Evolutionary conservation across 139 green algal species (phyloP), one percentile per base, ranked within the genome.

Genomic region (Volvox reticuliferus): DNA sequence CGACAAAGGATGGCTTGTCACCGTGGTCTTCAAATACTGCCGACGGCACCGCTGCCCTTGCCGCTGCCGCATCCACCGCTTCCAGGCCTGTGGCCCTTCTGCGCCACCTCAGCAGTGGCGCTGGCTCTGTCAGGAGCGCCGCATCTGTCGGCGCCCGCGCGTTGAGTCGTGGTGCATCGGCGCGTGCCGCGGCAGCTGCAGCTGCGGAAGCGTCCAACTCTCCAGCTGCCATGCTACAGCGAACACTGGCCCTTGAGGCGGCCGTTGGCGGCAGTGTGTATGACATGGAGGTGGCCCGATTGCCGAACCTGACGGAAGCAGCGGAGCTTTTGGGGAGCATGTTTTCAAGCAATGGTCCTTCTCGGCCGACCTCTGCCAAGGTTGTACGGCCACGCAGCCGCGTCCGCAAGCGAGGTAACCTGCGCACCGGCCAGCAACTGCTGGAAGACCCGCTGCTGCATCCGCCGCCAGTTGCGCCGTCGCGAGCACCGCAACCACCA

Each of bases 371-470:
- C 30, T 80, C 67, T 0, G 69, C 69, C 26, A 62, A 30, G 36
- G 36, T 55, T 1, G 50, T 75, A 3, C 73, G 50, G 22, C 50
- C 73, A 24, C n/a, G 50, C 50, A 76, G 61, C 87, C 26, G 87
- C 24, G 12, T 26, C 0, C 87, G 87, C 62, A 86, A 86, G 76
- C 87, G 82, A 32, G 82, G 79, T 21, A 92, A 92, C 89, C 73
- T 92, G 81, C 89, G 89, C 18, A 92, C 89, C 0, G 89, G 89
- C 12, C 18, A 33, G 19, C 88, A 92, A 68, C 20, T 63, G 67
- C 67, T 92, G 22, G 50, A 73, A 32, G 86, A 90, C 32, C 86
- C 86, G 50, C 73, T 90, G 50, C 21, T 90, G 17, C 12, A 37
- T 26, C 63, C 12, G 44, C 18, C 63, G 61, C 28, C 30, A 44